Evolutionary conservation across 1,284 basidiomycete species (phyloP), one percentile per base, ranked within the genome.

Genomic region (Lentinus polychrous): DNA sequence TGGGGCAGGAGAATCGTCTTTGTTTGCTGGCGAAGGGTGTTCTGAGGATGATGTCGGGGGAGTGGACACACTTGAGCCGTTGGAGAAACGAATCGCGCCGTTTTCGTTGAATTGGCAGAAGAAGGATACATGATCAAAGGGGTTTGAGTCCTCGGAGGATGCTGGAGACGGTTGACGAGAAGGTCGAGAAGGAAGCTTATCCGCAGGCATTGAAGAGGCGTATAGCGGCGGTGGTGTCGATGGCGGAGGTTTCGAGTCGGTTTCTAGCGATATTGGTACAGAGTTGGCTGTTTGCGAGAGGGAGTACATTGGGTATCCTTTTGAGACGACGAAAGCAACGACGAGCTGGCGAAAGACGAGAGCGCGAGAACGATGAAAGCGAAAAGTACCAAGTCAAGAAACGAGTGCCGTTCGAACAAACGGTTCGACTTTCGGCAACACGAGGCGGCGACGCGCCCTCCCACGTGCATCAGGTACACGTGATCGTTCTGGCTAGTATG

Each of bases 61-160:
- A 3, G 54, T 66, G 22, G 66, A 59, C 42, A 60, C 63, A 35
- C 63, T 60, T 10, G 64, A 67, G 24, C 67, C 65, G 54, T 74
- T 75, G 34, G 76, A 73, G 33, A 71, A 56, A 36, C 84, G 79
- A 35, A 82, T 69, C 8, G 39, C 39, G n/a, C 10, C 17, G 22
- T 8, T 6, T 8, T 22, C 20, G 7, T 15, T 40, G 17, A 7
- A 40, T 8, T 40, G 10, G 14, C 10, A 40, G 39, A 40, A 8
- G 17, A 40, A 20, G 22, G 39, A 40, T 17, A 22, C 17, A 12
- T 40, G 6, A 5, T 40, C 39, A 17, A 20, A 17, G 17, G 18
- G 3, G 15, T 14, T 33, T n/a, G 27, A 34, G 32, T 49, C 47
- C n/a, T 49, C 47, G 11, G 47, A 49, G n/a, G 37, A 34, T 34